Evolutionary conservation across 495 filamentous ascomycete genomes (phyloP).

Genomic region (Amphirosellinia nigrospora): DNA sequence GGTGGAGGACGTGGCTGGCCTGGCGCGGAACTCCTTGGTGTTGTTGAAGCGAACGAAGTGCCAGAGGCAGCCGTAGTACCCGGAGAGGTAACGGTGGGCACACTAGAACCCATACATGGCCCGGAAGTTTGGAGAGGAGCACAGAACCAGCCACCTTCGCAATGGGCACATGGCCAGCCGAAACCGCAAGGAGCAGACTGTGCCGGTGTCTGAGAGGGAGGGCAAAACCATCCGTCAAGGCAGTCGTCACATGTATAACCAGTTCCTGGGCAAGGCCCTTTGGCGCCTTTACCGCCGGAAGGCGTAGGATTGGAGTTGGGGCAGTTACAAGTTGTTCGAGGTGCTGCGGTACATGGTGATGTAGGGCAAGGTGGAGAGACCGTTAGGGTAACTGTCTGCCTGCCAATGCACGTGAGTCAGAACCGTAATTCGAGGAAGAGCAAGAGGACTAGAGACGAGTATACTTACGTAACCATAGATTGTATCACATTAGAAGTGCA

Average conservation of each 20-base stretch:
- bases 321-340: slow-evolving; percentile 35
- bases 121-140: slow-evolving; percentile 36
- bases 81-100: slow-evolving; percentile 26
- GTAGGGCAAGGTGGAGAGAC: slow-evolving; percentile 30
- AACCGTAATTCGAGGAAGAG: background rate
- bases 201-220: slow-evolving; percentile 47
- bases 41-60: slow-evolving; percentile 26
- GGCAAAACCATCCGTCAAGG: slow-evolving; percentile 52
- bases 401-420: slow-evolving; percentile 26
- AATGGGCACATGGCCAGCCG: slow-evolving; percentile 50
- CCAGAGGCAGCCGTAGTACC: slow-evolving; percentile 23
- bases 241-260: slow-evolving; percentile 51
- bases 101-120: slow-evolving; percentile 25
- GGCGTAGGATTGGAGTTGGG: slow-evolving; percentile 28
- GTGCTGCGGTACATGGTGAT: slow-evolving; percentile 25
- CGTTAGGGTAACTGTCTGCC: slow-evolving; percentile 30
- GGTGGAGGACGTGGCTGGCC: slow-evolving; percentile 26
- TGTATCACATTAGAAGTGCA: slow-evolving; percentile 19
- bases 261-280: slow-evolving; percentile 44
- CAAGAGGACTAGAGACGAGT: background rate
- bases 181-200: slow-evolving; percentile 49
- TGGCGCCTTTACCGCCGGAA: slow-evolving; percentile 24
- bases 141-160: slow-evolving; percentile 49
- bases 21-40: slow-evolving; percentile 12
- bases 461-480: slow-evolving; percentile 29